A percentile compares a stretch with the other conserved stretches of the same genome.
phyloP scores from a whole-genome alignment of 2,329 filamentous ascomycete species.

The Xylaria sp. region DNA sequence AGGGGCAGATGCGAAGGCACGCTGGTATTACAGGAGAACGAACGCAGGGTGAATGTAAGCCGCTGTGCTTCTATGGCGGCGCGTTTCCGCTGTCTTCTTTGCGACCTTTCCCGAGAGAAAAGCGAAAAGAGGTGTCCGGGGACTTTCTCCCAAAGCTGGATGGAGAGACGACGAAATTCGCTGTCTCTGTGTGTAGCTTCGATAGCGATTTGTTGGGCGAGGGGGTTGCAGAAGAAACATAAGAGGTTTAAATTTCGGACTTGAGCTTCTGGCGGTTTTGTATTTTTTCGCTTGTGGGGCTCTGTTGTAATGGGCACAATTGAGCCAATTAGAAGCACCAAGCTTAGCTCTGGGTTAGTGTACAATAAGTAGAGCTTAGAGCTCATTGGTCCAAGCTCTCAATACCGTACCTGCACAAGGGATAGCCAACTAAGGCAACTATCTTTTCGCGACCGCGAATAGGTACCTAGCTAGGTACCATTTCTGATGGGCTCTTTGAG shows the following conservation, averaged over 20 bases:
- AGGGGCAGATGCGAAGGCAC: constrained; percentile 52
- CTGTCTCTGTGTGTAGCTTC: constrained; percentile 94
- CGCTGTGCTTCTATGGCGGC: constrained; percentile 99
- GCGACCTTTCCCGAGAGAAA: constrained; percentile 46
- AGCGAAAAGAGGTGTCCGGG: constrained; percentile 77
- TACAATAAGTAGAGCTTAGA: neutral
- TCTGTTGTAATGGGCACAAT: neutral
- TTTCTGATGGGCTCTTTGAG: neutral
- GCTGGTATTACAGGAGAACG: constrained; percentile 56
- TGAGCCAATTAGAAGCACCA: constrained; percentile 21
- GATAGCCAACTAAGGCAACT: neutral
- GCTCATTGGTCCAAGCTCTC: constrained; percentile 26
- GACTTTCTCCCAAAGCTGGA: constrained; percentile 99
- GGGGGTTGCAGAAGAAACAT: constrained; percentile 66
- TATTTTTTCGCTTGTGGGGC: constrained; percentile 24
- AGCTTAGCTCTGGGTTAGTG: neutral
- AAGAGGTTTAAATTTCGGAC: constrained; percentile 38
- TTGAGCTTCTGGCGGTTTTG: constrained; percentile 39
- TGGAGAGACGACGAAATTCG: constrained; percentile 53
- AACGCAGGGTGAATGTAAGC: constrained; percentile 73
- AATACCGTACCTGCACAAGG: neutral
- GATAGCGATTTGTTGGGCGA: constrained; percentile 99
- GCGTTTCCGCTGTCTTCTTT: constrained; percentile 85
- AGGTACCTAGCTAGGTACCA: neutral
- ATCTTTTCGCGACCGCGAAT: constrained; percentile 2